Conservation (phyloP, 306 rosid species). For the Begonia fuchsioides region DNA sequence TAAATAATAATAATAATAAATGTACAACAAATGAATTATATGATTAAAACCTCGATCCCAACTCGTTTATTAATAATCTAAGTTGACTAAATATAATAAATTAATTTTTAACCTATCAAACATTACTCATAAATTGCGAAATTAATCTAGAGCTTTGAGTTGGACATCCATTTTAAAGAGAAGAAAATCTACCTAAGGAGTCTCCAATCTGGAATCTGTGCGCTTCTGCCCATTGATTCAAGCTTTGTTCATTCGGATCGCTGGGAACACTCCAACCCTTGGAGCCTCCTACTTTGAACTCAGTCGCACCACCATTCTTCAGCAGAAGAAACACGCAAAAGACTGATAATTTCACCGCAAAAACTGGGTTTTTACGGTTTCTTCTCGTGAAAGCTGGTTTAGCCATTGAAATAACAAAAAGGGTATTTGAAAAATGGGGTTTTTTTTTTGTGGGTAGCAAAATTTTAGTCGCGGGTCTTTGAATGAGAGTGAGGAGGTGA, state of each 20-base stretch:
- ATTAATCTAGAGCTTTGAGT: too few species aligned
- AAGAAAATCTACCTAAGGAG: conserved; percentile 31
- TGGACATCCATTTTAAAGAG: too few species aligned
- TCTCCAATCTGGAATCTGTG: conserved; percentile 71
- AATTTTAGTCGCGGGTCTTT: not conserved
- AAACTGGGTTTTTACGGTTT: conserved; percentile 15
- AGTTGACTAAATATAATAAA: too few species aligned
- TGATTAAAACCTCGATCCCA: too few species aligned
- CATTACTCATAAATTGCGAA: too few species aligned
- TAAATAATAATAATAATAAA: too few species aligned
- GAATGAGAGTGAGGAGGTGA: conserved; percentile 3
- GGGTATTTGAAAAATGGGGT: too few species aligned
- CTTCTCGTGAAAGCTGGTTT: conserved; percentile 3
- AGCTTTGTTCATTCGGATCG: conserved; percentile 28
- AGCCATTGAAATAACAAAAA: conserved; percentile 27
- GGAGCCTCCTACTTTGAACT: conserved; percentile 24
- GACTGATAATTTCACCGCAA: conserved; percentile 15
- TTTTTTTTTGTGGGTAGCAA: not conserved
- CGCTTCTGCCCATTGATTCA: conserved; percentile 70
- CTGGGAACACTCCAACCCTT: conserved; percentile 55
- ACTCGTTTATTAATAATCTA: too few species aligned
- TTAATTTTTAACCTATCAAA: too few species aligned
- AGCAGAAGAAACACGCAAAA: conserved; percentile 29
- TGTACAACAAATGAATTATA: too few species aligned
- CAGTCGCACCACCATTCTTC: conserved; percentile 33